Percentiles rank a stretch among this genome's conserved stretches.
phyloP scores from a whole-genome alignment of 305 asterid species.

The Coffea humblotiana region DNA sequence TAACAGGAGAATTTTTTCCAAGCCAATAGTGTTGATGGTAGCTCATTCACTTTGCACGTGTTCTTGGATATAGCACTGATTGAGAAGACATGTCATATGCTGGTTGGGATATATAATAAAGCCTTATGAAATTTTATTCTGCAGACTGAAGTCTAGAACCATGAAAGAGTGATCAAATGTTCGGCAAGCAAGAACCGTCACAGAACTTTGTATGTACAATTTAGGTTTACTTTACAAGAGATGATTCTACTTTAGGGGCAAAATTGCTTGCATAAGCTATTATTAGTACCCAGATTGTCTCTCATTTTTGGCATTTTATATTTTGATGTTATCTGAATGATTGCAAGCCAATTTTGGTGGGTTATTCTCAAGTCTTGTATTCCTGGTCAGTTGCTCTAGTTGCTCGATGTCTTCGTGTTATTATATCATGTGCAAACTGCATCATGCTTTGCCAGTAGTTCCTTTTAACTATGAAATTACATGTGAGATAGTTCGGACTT shows the following conservation, averaged over 20 bases:
- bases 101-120: neutral
- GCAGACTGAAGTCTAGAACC: neutral
- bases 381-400: neutral
- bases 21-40: constrained; percentile 8
- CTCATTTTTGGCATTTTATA: neutral
- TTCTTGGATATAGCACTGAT: constrained; percentile 9
- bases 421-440: neutral
- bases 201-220: constrained; percentile 19
- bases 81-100: neutral
- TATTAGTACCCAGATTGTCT: neutral
- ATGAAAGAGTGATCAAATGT: constrained; percentile 7
- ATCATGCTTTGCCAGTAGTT: neutral
- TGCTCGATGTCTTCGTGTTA: neutral
- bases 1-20: constrained; percentile 11
- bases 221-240: neutral
- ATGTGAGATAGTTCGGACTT: neutral
- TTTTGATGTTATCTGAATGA: neutral
- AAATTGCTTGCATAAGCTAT: neutral
- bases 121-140: constrained; percentile 9
- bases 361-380: neutral
- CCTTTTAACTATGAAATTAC: neutral
- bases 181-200: neutral
- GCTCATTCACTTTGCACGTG: constrained; percentile 12
- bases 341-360: neutral
- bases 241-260: neutral